These are phyloP conservation scores for Epithele typhae DNA, from an alignment of 768 basidiomycete genomes.

Conservation along the genomic window DNA sequence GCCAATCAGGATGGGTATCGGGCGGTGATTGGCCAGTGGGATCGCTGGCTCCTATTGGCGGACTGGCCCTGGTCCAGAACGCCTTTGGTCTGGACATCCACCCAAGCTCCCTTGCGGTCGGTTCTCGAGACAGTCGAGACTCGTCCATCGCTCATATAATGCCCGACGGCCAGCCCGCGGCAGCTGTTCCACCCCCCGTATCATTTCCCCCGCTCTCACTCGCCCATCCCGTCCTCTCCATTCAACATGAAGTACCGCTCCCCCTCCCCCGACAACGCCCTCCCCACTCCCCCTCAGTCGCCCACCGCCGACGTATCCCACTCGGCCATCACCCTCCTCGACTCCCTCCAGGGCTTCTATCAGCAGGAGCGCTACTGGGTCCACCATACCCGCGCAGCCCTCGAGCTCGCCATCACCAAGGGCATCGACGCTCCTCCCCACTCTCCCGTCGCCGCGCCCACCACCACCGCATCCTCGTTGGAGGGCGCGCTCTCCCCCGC, in stretches of 20 bases:
- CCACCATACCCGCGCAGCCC: conserved; percentile 55
- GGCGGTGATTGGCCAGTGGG: conserved; percentile 17
- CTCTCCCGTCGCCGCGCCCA: conserved; percentile 14
- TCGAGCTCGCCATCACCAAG: conserved; percentile 44
- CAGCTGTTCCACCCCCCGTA: conserved; percentile 15
- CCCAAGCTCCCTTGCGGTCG: conserved; percentile 18
- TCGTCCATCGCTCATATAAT: conserved; percentile 18
- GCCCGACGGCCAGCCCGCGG: conserved; percentile 14
- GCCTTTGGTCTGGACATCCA: conserved; percentile 23
- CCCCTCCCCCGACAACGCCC: conserved; percentile 18
- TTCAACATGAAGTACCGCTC: conserved; percentile 19
- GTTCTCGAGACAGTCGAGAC: conserved; percentile 24
- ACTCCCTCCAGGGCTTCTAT: conserved; percentile 63
- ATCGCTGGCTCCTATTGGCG: conserved; percentile 21
- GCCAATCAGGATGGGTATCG: conserved; percentile 6
- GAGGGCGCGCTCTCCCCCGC: conserved; percentile 17
- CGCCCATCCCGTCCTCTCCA: conserved; percentile 5
- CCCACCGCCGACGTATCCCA: conserved; percentile 21
- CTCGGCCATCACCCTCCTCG: conserved; percentile 52
- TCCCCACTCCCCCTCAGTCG: conserved; percentile 29
- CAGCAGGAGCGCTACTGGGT: conserved; percentile 72
- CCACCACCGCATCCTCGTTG: conserved; percentile 14
- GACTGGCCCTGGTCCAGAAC: conserved; percentile 15
- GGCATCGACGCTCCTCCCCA: conserved; percentile 26
- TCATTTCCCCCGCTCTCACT: conserved; percentile 22